A percentile compares a stretch with the other conserved stretches of the same genome.
Conservation (phyloP, 129 eudicot species). For the Logfia minima region DNA sequence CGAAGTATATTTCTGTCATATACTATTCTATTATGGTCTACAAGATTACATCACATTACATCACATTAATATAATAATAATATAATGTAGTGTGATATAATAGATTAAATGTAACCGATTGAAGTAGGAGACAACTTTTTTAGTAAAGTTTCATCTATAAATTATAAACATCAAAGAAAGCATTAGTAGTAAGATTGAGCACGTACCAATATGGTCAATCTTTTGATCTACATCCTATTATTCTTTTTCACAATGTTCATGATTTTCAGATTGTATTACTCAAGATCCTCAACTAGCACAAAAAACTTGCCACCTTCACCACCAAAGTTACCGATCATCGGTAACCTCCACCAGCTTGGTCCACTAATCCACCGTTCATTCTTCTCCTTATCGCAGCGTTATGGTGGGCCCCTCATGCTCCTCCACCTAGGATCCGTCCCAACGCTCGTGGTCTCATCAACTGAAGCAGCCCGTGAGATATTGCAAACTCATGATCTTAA, state of each 20-base stretch:
- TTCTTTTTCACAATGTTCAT: constrained; percentile 23
- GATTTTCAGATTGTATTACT: constrained; percentile 31
- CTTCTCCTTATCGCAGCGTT: constrained; percentile 34
- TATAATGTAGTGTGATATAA: no score
- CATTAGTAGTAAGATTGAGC: no score
- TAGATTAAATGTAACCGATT: no score
- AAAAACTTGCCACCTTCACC: constrained; percentile 68
- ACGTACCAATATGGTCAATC: neutral
- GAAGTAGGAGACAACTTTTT: neutral
- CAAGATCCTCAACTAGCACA: neutral
- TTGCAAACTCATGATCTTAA: constrained; percentile 59
- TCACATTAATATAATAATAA: neutral
- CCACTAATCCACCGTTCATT: constrained; percentile 46
- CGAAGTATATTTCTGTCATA: no score
- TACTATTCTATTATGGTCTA: no score
- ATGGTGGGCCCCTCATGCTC: constrained; percentile 54
- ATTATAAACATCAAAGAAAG: no score
- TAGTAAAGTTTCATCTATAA: neutral
- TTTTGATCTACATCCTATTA: constrained; percentile 9
- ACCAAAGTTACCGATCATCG: constrained; percentile 58
- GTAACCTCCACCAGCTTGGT: constrained; percentile 67
- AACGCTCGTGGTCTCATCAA: constrained; percentile 54
- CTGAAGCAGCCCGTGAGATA: constrained; percentile 52
- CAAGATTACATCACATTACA: no score
- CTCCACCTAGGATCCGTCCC: constrained; percentile 57